Percentiles rank a stretch among this genome's conserved stretches.
phyloP scores from a whole-genome alignment of 2,329 filamentous ascomycete genomes.

The Didymella pomorum region DNA sequence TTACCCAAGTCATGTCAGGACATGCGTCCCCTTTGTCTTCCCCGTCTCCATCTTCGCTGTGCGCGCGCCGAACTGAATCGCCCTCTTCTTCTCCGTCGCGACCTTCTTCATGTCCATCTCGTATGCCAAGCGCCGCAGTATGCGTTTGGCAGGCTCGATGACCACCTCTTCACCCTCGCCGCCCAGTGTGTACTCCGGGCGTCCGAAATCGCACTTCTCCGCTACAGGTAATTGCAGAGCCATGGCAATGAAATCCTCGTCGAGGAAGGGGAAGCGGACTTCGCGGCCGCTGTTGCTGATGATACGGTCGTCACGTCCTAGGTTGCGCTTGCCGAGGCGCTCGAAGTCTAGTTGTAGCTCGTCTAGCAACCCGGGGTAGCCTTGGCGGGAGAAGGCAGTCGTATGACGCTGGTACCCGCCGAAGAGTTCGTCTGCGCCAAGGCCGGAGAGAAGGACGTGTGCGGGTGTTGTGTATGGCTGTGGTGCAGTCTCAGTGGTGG shows the following conservation, averaged over 20 bases:
- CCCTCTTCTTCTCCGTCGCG: slow-evolving; percentile 89
- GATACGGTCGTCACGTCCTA: slow-evolving; percentile 91
- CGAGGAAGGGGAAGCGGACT: slow-evolving; percentile 87
- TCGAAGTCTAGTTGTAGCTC: slow-evolving; percentile 87
- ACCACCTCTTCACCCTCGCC: slow-evolving; percentile 23
- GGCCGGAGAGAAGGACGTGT: slow-evolving; percentile 85
- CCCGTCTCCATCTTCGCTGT: slow-evolving; percentile 57
- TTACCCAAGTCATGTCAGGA: slow-evolving; percentile 41
- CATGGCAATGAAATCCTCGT: slow-evolving; percentile 85
- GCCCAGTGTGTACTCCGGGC: slow-evolving; percentile 20
- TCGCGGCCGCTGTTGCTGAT: slow-evolving; percentile 91
- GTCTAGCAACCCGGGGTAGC: slow-evolving; percentile 75
- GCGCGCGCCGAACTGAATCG: slow-evolving; percentile 64
- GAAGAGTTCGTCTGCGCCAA: slow-evolving; percentile 96
- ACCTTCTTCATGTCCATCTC: slow-evolving; percentile 75
- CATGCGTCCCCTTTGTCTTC: slow-evolving; percentile 58
- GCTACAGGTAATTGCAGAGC: slow-evolving; percentile 76
- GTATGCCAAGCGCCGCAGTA: slow-evolving; percentile 79
- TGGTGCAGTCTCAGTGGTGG: slow-evolving; percentile 35
- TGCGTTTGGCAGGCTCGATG: slow-evolving; percentile 81
- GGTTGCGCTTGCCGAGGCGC: slow-evolving; percentile 89
- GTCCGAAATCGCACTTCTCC: slow-evolving; percentile 88
- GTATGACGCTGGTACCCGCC: slow-evolving; percentile 89
- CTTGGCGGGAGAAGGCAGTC: slow-evolving; percentile 73
- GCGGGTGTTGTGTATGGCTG: slow-evolving; percentile 71